A percentile compares a stretch with the other conserved stretches of the same genome.
Conservation (phyloP, 2,329 filamentous ascomycete genomes). For the Microdochium nivale region DNA sequence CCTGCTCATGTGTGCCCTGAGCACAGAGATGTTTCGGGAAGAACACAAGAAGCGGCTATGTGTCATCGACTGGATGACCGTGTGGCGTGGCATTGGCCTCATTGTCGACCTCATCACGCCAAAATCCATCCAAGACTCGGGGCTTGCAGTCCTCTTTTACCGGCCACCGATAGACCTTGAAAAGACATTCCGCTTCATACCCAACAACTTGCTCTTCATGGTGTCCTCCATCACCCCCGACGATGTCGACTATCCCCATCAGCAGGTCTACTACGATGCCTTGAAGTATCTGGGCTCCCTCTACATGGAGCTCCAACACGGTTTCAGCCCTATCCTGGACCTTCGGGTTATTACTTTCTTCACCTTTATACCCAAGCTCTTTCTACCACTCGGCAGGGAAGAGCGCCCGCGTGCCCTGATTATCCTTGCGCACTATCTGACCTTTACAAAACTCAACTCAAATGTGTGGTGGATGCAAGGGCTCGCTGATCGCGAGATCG, state of each 20-base stretch:
- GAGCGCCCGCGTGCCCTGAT: slow-evolving; percentile 37
- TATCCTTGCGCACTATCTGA: slow-evolving; percentile 43
- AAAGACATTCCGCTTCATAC: slow-evolving; percentile 29
- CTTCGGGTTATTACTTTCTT: slow-evolving; percentile 45
- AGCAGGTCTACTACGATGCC: slow-evolving; percentile 33
- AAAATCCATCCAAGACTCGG: slow-evolving; percentile 25
- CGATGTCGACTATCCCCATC: slow-evolving; percentile 31
- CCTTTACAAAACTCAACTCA: slow-evolving; percentile 35
- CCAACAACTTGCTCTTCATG: slow-evolving; percentile 40
- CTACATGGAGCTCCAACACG: slow-evolving; percentile 36
- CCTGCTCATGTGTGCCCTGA: slow-evolving; percentile 40
- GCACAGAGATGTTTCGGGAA: slow-evolving; percentile 42
- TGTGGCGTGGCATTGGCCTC: slow-evolving; percentile 45
- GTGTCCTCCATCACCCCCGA: slow-evolving; percentile 31
- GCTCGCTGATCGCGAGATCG: slow-evolving; percentile 36
- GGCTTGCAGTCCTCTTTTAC: slow-evolving; percentile 37
- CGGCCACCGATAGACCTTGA: slow-evolving; percentile 39
- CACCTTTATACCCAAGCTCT: slow-evolving; percentile 36
- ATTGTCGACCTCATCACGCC: slow-evolving; percentile 32
- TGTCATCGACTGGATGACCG: slow-evolving; percentile 45
- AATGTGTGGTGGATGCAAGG: slow-evolving; percentile 41
- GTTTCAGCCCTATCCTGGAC: slow-evolving; percentile 33
- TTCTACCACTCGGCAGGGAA: slow-evolving; percentile 33
- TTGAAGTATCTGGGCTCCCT: slow-evolving; percentile 42
- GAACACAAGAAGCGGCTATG: slow-evolving; percentile 33